A percentile compares a stretch with the other conserved stretches of the same genome.
Evolutionary conservation across 768 basidiomycete species (phyloP).

Genomic region (Lactarius tabidus): DNA sequence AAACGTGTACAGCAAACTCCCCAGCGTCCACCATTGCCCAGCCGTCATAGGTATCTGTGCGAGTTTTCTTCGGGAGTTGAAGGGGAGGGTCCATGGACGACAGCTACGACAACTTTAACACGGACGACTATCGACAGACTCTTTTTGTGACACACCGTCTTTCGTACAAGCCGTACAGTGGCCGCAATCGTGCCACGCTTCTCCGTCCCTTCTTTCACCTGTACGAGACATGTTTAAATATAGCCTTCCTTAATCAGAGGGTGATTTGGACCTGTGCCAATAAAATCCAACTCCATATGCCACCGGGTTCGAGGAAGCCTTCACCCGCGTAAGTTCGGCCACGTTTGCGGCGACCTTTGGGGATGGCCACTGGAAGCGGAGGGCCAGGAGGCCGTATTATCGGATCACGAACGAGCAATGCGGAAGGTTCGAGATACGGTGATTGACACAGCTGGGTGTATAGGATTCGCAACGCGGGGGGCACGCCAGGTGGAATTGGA

Average conservation of each 20-base stretch:
- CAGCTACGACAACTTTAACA: slow-evolving; percentile 41
- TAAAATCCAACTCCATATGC: slow-evolving; percentile 76
- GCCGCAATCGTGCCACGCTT: slow-evolving; percentile 73
- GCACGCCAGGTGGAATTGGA: slow-evolving; percentile 50
- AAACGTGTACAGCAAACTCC: slow-evolving; percentile 72
- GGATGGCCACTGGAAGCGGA: slow-evolving; percentile 49
- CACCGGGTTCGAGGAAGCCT: slow-evolving; percentile 46
- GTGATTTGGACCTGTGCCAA: slow-evolving; percentile 57
- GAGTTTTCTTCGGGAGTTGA: slow-evolving; percentile 58
- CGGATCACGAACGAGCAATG: slow-evolving; percentile 52
- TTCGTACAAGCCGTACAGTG: slow-evolving; percentile 64
- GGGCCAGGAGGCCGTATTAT: slow-evolving; percentile 51
- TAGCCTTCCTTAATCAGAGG: background rate
- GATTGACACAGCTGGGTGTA: slow-evolving; percentile 54
- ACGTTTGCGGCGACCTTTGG: slow-evolving; percentile 60
- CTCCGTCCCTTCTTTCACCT: slow-evolving; percentile 84
- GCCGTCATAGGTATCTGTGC: slow-evolving; percentile 57
- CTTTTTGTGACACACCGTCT: slow-evolving; percentile 48
- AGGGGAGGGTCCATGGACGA: slow-evolving; percentile 55
- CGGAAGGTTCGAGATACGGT: slow-evolving; percentile 63
- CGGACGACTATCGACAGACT: background rate
- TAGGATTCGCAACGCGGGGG: slow-evolving; percentile 49
- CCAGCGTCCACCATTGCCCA: slow-evolving; percentile 87
- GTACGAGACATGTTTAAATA: slow-evolving; percentile 11
- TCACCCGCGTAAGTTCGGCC: slow-evolving; percentile 68